Conservation (phyloP, 2,329 filamentous ascomycete genomes). For the Emmonsiellopsis sp. region DNA sequence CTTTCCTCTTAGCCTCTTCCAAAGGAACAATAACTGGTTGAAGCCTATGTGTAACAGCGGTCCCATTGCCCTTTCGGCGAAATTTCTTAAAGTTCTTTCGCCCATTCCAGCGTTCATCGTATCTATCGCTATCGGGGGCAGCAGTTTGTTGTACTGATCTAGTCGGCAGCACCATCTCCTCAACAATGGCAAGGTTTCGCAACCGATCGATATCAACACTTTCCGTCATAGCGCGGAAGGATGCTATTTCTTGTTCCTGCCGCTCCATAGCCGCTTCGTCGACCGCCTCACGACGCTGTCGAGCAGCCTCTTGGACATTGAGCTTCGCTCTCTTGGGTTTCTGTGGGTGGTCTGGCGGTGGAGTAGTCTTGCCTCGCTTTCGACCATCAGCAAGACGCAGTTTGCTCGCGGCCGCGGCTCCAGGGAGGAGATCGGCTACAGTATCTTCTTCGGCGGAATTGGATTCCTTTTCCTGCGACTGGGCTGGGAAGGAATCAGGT, state of each 20-base stretch:
- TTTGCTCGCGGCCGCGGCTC: constrained; percentile 69
- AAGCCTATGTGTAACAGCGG: constrained; percentile 30
- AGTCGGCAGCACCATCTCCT: constrained; percentile 59
- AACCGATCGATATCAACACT: constrained; percentile 64
- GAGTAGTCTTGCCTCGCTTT: constrained; percentile 24
- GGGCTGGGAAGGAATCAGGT: constrained; percentile 13
- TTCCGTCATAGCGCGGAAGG: constrained; percentile 47
- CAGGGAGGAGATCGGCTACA: constrained; percentile 66
- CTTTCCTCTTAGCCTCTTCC: constrained; percentile 61
- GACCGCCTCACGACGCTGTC: constrained; percentile 43
- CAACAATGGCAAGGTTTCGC: constrained; percentile 64
- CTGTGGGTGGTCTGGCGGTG: constrained; percentile 20
- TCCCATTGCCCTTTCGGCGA: constrained; percentile 24
- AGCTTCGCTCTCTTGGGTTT: constrained; percentile 50
- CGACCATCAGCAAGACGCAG: constrained; percentile 56
- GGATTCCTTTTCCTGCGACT: constrained; percentile 20
- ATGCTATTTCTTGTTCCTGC: constrained; percentile 59
- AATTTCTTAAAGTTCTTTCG: constrained; percentile 96
- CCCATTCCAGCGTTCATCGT: constrained; percentile 88
- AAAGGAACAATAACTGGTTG: constrained; percentile 59
- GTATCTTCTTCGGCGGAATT: constrained; percentile 43
- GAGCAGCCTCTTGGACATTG: constrained; percentile 59
- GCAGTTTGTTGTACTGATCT: constrained; percentile 17
- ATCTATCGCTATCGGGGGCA: constrained; percentile 48
- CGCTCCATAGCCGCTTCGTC: constrained; percentile 47